Evolutionary conservation across 768 basidiomycete genomes (phyloP).

Genomic region (Basidioascus undulatus): DNA sequence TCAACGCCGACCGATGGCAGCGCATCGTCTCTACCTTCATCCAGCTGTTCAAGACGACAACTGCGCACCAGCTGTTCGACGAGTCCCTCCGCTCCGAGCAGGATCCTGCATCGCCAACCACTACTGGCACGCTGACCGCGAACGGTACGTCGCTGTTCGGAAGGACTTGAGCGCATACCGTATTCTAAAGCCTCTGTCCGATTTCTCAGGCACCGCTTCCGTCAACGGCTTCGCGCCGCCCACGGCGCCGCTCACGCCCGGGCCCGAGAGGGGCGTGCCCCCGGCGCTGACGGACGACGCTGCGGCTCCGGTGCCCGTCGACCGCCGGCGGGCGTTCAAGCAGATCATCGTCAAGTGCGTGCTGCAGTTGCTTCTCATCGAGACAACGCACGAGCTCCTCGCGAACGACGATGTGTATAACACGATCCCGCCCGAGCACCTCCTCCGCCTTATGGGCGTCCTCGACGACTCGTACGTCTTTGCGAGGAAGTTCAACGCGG

Average conservation of each 20-base stretch:
- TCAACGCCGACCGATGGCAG: conserved; percentile 70
- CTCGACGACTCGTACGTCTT: conserved; percentile 96
- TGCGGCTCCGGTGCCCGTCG: too few relatives aligned
- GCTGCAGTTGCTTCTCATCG: conserved; percentile 79
- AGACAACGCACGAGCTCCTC: conserved; percentile 85
- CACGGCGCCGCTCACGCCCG: too few relatives aligned
- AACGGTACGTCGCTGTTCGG: too few relatives aligned
- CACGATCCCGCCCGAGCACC: conserved; percentile 79
- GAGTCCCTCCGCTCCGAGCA: conserved; percentile 68
- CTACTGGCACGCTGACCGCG: conserved; percentile 11
- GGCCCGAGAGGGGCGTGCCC: too few relatives aligned
- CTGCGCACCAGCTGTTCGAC: conserved; percentile 89
- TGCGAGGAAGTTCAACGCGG: conserved; percentile 89
- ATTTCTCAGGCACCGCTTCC: too few relatives aligned
- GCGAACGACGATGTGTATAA: conserved; percentile 77
- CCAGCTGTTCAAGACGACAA: conserved; percentile 89
- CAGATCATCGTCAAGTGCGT: conserved; percentile 99
- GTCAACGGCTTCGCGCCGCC: too few relatives aligned
- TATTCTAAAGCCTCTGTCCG: too few relatives aligned
- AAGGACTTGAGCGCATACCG: too few relatives aligned
- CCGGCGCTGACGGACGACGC: too few relatives aligned
- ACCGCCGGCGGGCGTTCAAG: conserved; percentile 38
- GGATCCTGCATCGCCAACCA: conserved; percentile 3
- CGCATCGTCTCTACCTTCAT: conserved; percentile 76
- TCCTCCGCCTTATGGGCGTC: conserved; percentile 80